Evolutionary conservation across 1,139 yeast species (phyloP).

Genomic region (Candida sp.): DNA sequence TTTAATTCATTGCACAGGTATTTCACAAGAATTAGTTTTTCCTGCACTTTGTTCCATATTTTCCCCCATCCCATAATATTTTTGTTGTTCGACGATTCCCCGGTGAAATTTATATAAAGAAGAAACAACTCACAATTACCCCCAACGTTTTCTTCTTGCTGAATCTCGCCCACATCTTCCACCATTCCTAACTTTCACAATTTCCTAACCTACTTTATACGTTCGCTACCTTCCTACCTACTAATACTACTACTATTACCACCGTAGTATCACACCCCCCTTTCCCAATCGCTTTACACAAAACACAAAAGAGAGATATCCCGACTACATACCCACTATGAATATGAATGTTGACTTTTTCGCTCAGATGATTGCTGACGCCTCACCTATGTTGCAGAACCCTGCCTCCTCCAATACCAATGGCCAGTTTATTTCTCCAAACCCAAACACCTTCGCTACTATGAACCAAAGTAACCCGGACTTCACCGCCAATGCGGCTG

Average conservation of each 20-base stretch:
- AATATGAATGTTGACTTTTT: constrained; percentile 7
- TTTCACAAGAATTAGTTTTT: neutral
- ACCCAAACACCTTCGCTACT: constrained; percentile 5
- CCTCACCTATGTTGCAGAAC: constrained; percentile 8
- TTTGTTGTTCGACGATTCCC: neutral
- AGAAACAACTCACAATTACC: neutral
- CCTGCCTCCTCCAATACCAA: constrained; percentile 1
- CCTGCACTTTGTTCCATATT: neutral
- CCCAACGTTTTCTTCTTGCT: neutral
- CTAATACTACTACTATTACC: constrained; percentile 1
- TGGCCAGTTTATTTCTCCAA: constrained; percentile 6
- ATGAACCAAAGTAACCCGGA: constrained; percentile 1
- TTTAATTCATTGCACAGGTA: too few species aligned
- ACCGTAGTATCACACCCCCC: neutral
- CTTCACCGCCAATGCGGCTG: neutral
- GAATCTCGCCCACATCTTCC: neutral
- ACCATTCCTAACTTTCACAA: constrained; percentile 1
- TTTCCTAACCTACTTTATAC: constrained; percentile 2
- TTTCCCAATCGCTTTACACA: neutral
- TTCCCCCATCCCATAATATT: neutral
- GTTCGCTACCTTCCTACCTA: constrained; percentile 5
- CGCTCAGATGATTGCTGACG: constrained; percentile 6
- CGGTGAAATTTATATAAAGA: neutral
- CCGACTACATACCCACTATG: neutral
- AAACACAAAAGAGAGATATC: neutral